Evolutionary conservation across 306 rosid species (phyloP), one percentile per base, ranked within the genome.

Genomic region (Inga laurina): DNA sequence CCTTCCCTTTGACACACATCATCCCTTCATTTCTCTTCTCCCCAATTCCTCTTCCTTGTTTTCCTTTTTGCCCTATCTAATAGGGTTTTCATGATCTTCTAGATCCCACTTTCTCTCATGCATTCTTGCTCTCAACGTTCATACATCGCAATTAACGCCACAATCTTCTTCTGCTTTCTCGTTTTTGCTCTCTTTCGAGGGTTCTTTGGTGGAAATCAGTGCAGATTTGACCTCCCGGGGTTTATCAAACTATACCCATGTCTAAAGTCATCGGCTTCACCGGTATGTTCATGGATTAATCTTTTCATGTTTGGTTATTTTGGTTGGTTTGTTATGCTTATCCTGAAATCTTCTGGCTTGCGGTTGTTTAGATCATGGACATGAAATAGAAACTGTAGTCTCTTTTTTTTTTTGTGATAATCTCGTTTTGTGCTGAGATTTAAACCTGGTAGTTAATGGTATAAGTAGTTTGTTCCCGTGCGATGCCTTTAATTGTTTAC

Each of bases 121-220:
- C 93, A 75, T 86, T 74, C 34, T 49, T 84, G 84, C 88, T 72
- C 84, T 49, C 79, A 48, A 48, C 24, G 77, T 10, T 32, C 81
- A 73, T 45, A 22, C 73, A 16, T 61, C 72, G 72, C 72, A 30
- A 30, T 83, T 27, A 52, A 45, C 7, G 74, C 82, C 79, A 5
- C 82, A 30, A 5, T 85, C 75, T n/a, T 89, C 85, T 81, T 89
- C 76, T 88, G 49, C 49, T 85, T 66, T 73, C 70, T 84, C 65
- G 21, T 89, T 90, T 94, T 91, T 88, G 83, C 95, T 92, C 93
- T 93, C 91, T 80, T 89, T 84, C 56, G 93, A 91, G 97, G 92
- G 93, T 89, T 92, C 82, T 82, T 83, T 72, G 81, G 86, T 30
- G 86, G 64, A 21, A 83, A 84, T 41, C 90, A 62, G 67, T 83